Evolutionary conservation across 164 flowering plant genomes (phyloP).

Genomic region (Houttuynia cordata): DNA sequence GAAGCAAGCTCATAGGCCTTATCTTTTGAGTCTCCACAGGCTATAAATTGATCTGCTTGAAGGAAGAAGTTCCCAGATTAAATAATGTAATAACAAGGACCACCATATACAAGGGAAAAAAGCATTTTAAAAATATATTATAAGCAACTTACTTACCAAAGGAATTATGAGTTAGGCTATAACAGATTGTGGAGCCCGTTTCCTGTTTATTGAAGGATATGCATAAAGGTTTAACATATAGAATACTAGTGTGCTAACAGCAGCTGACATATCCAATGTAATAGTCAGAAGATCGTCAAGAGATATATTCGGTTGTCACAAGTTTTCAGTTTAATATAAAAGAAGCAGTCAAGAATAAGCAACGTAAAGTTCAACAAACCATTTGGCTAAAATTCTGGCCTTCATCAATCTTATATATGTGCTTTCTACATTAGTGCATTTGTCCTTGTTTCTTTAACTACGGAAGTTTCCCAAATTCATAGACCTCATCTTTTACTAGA

Average conservation of each 20-base stretch:
- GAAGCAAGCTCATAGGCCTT: slow-evolving; percentile 67
- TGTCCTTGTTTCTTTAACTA: neutral
- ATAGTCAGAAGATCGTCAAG: too few relatives aligned
- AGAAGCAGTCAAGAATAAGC: too few relatives aligned
- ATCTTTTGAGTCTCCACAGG: slow-evolving; percentile 66
- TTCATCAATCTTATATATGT: neutral
- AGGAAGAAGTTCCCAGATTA: neutral
- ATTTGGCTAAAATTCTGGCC: neutral
- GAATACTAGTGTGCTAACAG: too few relatives aligned
- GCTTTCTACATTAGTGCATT: neutral
- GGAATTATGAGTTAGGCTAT: neutral
- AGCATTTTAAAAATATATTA: neutral
- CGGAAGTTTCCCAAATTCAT: too few relatives aligned
- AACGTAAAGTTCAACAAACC: too few relatives aligned
- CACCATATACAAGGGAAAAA: neutral
- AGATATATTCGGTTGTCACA: too few relatives aligned
- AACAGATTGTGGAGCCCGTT: neutral
- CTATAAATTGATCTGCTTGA: slow-evolving; percentile 69
- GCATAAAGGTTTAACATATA: too few relatives aligned
- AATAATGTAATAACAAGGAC: neutral
- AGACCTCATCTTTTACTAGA: too few relatives aligned
- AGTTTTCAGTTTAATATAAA: too few relatives aligned
- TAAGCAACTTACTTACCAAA: neutral
- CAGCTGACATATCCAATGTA: too few relatives aligned
- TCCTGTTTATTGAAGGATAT: neutral